phyloP scores from a whole-genome alignment of 768 basidiomycete genomes.

The Chalciporus sphaerocephalus region DNA sequence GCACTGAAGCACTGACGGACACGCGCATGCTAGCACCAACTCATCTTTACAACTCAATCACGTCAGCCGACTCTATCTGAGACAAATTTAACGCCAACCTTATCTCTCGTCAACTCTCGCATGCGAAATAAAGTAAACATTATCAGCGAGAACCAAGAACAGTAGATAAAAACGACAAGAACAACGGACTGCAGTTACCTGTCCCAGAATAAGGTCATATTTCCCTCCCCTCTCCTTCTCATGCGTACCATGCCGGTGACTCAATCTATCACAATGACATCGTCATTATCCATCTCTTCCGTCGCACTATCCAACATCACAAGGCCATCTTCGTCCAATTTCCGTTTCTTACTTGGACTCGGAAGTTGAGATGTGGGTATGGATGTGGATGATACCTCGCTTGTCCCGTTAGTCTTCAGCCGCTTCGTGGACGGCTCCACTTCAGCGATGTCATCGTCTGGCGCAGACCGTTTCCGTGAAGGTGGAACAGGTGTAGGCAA shows the following conservation, averaged over 20 bases:
- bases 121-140: not conserved
- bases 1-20: no score
- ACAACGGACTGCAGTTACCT: not conserved
- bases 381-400: not conserved
- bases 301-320: conserved; percentile 58
- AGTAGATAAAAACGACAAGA: not conserved
- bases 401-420: conserved; percentile 32
- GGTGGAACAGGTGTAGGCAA: conserved; percentile 37
- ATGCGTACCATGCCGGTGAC: not conserved
- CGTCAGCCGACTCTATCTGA: no score
- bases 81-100: not conserved
- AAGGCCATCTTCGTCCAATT: conserved; percentile 71
- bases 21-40: no score
- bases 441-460: conserved; percentile 55
- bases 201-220: not conserved
- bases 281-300: conserved; percentile 52
- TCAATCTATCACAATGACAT: conserved; percentile 58
- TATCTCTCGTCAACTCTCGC: not conserved
- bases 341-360: conserved; percentile 61
- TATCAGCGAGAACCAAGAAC: not conserved
- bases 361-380: conserved; percentile 16
- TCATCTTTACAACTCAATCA: no score
- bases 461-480: conserved; percentile 52
- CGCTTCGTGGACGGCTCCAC: conserved; percentile 59
- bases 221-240: not conserved